Conservation (phyloP, 257 asterid species). For the Solanum boliviense region DNA sequence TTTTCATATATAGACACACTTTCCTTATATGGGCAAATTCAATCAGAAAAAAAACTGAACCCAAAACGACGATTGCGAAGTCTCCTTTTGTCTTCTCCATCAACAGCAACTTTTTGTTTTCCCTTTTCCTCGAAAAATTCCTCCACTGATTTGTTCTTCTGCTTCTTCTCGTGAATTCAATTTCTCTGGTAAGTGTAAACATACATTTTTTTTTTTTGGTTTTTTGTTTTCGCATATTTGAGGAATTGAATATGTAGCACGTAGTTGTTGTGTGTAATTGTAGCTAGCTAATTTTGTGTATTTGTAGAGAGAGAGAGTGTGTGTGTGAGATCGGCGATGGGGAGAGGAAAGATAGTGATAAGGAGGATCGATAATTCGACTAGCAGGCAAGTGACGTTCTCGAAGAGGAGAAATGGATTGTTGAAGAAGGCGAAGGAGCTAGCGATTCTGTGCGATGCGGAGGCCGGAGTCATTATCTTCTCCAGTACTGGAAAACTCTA, state of each 20-base stretch:
- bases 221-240: not conserved
- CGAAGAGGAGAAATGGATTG: conserved; percentile 33
- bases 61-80: conserved; percentile 9
- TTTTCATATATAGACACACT: conserved; percentile 10
- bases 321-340: conserved; percentile 18
- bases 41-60: conserved; percentile 8
- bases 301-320: not conserved
- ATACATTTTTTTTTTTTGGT: not conserved
- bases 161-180: not conserved
- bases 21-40: conserved; percentile 23
- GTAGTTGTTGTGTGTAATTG: not conserved
- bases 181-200: not conserved
- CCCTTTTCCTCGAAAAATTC: not conserved
- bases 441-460: conserved; percentile 31
- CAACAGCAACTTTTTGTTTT: not conserved
- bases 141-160: not conserved
- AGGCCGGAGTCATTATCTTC: conserved; percentile 36
- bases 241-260: not conserved
- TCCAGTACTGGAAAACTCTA: conserved; percentile 35
- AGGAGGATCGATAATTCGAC: conserved; percentile 40
- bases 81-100: conserved; percentile 27
- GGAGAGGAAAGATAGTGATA: conserved; percentile 37
- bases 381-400: conserved; percentile 37
- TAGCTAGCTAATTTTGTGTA: not conserved
- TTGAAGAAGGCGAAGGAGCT: conserved; percentile 33